phyloP scores from a whole-genome alignment of 192 early-diverging fungal genomes.

The Coemansia sp. region DNA sequence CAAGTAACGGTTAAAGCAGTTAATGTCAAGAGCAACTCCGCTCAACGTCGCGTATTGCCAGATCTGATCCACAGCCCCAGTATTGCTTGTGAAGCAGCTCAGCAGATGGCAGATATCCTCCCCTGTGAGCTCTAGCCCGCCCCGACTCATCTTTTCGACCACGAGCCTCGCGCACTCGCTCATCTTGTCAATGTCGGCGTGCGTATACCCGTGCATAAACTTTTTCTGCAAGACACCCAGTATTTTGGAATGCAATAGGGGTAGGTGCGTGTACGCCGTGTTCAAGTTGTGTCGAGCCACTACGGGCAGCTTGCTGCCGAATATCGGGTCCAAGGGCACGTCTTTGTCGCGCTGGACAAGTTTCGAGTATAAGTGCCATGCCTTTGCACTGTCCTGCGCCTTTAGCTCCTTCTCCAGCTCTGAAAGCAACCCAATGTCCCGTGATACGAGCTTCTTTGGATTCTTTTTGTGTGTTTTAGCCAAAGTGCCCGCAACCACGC shows the following conservation, averaged over 20 bases:
- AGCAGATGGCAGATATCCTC: constrained; percentile 19
- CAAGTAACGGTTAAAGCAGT: constrained; percentile 37
- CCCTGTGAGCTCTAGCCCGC: neutral
- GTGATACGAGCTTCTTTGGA: neutral
- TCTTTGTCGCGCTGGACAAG: neutral
- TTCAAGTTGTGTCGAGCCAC: neutral
- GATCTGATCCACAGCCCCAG: constrained; percentile 18
- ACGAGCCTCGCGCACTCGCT: neutral
- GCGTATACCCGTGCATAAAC: neutral
- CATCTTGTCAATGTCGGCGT: neutral
- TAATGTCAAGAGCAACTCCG: constrained; percentile 27
- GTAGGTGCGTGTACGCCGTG: neutral
- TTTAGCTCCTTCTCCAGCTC: neutral
- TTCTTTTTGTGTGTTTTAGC: neutral
- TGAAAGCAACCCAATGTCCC: neutral
- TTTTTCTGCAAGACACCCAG: neutral
- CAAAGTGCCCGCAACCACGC: neutral
- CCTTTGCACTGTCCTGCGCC: neutral
- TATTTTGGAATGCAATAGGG: neutral
- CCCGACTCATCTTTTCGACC: neutral
- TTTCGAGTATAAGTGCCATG: neutral
- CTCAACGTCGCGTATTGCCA: constrained; percentile 48
- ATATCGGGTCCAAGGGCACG: neutral
- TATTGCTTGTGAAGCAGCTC: constrained; percentile 12
- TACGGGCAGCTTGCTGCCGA: neutral